Base-by-base conservation (phyloP, 805 yeast species). In the Suhomyces sp. region DNA sequence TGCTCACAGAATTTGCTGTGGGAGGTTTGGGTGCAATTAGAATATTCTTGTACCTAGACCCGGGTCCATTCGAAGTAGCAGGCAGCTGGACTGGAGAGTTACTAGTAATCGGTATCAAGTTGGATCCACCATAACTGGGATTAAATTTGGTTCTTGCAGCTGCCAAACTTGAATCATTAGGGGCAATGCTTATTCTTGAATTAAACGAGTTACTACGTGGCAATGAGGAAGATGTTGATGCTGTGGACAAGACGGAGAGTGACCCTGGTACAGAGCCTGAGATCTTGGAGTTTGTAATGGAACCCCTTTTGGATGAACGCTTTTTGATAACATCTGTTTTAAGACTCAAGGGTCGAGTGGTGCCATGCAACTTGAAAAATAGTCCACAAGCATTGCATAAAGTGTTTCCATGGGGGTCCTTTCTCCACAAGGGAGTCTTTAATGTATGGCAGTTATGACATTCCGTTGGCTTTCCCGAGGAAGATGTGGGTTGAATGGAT, bases 361-460 rank as follows among this genome's bases (percentile, higher is more conserved):
- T 74, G 12, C 83, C 83, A 47, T 78, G 83, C 13, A 78, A 55
- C 47, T 77, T 77, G 35, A 72, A 67, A 48, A 77, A 78, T 15
- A 78, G 58, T 0, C 83, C 83, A 59, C 83, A 78, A 0, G 83
- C 83, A 49, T 78, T 78, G 51, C 83, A 78, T 4, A 78, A 59
- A 3, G 83, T 76, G 41, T 76, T 74, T 1, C 83, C 83, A 18
- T 57, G 64, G 5, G 79, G 71, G 48, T 77, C 81, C 48, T 76
- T 68, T 28, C 83, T 58, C 83, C 83, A 78, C 16, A 78, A 59
- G 1, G 83, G 83, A 0, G 83, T 78, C 39, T 76, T 78, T 2
- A 69, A 52, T 1, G 83, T 77, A 30, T 75, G 72, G 51, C 83
- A 78, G 54, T 78, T 78, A 37, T 61, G 62, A 52, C 83, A 78